phyloP scores from a whole-genome alignment of 768 basidiomycete genomes.

The Trametes coccinea region DNA sequence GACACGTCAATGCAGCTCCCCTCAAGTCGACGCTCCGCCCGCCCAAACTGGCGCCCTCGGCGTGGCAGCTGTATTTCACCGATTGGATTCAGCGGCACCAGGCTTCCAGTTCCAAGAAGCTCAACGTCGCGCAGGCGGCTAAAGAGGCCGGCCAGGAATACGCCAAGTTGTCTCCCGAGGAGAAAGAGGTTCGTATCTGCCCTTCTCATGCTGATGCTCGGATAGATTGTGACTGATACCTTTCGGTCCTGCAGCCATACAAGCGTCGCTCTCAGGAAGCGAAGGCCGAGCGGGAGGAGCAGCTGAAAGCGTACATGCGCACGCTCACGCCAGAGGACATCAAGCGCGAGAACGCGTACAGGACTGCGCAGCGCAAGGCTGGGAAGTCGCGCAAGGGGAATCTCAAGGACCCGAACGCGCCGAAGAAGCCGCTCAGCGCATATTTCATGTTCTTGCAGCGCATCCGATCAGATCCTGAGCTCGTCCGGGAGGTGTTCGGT shows the following conservation, averaged over 20 bases:
- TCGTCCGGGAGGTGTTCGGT: conserved; percentile 83
- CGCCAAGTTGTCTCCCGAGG: conserved; percentile 69
- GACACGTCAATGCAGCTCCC: conserved; percentile 48
- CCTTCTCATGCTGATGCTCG: conserved; percentile 25
- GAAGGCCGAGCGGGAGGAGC: conserved; percentile 84
- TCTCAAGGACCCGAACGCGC: conserved; percentile 95
- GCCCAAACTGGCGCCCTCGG: conserved; percentile 89
- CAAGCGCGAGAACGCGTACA: conserved; percentile 88
- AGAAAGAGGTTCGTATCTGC: conserved; percentile 70
- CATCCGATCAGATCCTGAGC: conserved; percentile 73
- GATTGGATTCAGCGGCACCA: conserved; percentile 92
- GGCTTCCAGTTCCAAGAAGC: conserved; percentile 75
- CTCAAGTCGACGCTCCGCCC: conserved; percentile 80
- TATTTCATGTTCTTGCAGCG: conserved; percentile 95
- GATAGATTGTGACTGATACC: conserved; percentile 24
- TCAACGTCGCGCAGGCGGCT: conserved; percentile 93
- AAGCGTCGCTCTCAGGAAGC: conserved; percentile 79
- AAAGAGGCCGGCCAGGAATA: conserved; percentile 94
- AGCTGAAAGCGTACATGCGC: conserved; percentile 82
- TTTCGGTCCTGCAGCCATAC: conserved; percentile 62
- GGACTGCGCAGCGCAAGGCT: conserved; percentile 89
- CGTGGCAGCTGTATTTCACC: conserved; percentile 96
- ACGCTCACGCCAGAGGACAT: conserved; percentile 92
- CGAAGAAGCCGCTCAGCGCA: conserved; percentile 91
- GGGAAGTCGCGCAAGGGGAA: conserved; percentile 93